Percentiles rank a stretch among this genome's conserved stretches.
These are phyloP conservation scores for Clavispora carvajalis DNA, from an alignment of 805 yeast genomes.

Conservation along the genomic window DNA sequence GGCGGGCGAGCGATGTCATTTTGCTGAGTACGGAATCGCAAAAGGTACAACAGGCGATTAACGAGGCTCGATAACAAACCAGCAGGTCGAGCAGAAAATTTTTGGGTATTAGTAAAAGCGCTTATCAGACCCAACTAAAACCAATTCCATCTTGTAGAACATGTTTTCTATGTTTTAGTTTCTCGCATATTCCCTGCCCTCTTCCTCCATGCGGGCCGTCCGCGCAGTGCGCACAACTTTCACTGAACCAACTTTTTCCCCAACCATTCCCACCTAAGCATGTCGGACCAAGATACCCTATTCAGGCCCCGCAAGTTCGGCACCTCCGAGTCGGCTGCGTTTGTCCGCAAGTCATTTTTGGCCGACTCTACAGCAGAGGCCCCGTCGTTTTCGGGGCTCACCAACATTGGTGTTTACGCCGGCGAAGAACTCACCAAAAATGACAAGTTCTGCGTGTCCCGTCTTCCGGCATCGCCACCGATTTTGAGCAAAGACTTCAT, in stretches of 20 bases:
- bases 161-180: no score
- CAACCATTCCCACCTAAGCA: not conserved
- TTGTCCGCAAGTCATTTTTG: conserved; percentile 5
- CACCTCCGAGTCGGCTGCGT: not conserved
- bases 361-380: conserved; percentile 12
- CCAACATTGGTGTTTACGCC: not conserved
- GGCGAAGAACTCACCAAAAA: conserved; percentile 50
- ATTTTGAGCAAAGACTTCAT: conserved; percentile 15
- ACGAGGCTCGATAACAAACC: no score
- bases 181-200: not conserved
- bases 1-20: no score
- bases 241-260: not conserved
- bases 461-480: conserved; percentile 52
- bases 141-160: no score
- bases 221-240: conserved; percentile 1
- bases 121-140: no score
- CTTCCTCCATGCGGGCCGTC: not conserved
- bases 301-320: conserved; percentile 13
- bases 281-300: conserved; percentile 2
- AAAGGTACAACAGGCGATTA: no score
- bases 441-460: conserved; percentile 51
- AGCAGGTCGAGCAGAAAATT: no score
- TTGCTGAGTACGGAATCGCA: no score
- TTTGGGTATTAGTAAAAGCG: no score
- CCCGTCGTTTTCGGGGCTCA: conserved; percentile 1